Conservation (phyloP, 2,329 filamentous ascomycete genomes). For the Orbilia quercus region DNA sequence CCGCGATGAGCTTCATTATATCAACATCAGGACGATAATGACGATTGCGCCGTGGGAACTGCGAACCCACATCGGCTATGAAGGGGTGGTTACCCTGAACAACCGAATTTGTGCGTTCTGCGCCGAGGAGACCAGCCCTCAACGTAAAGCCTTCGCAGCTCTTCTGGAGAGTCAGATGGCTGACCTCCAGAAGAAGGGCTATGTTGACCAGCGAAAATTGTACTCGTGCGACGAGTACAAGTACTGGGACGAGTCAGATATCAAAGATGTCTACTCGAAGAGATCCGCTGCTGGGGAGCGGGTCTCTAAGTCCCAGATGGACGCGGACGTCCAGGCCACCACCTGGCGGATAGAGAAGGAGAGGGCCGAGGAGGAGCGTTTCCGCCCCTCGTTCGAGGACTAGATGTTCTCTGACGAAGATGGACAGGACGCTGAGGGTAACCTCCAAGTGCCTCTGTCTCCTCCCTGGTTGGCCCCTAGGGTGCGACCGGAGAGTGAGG, state of each 20-base stretch:
- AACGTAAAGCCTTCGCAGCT: conserved; percentile 29
- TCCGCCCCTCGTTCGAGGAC: conserved; percentile 6
- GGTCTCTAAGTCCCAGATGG: conserved; percentile 1
- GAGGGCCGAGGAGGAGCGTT: conserved; percentile 18
- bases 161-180: conserved; percentile 14
- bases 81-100: background rate
- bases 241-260: conserved; percentile 44
- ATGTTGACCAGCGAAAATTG: conserved; percentile 7
- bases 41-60: conserved; percentile 43
- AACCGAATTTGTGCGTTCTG: background rate
- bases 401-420: background rate
- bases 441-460: too few relatives aligned
- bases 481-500: too few relatives aligned
- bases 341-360: conserved; percentile 17
- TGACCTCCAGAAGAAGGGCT: background rate
- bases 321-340: conserved; percentile 10
- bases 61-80: conserved; percentile 18
- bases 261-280: conserved; percentile 26
- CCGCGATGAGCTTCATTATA: conserved; percentile 47
- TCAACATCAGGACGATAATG: conserved; percentile 52
- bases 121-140: conserved; percentile 14
- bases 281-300: conserved; percentile 11
- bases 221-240: conserved; percentile 46
- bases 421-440: too few relatives aligned
- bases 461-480: background rate